Evolutionary conservation across 169 alveolate genomes (phyloP).

Genomic region (Babesia bigemina): DNA sequence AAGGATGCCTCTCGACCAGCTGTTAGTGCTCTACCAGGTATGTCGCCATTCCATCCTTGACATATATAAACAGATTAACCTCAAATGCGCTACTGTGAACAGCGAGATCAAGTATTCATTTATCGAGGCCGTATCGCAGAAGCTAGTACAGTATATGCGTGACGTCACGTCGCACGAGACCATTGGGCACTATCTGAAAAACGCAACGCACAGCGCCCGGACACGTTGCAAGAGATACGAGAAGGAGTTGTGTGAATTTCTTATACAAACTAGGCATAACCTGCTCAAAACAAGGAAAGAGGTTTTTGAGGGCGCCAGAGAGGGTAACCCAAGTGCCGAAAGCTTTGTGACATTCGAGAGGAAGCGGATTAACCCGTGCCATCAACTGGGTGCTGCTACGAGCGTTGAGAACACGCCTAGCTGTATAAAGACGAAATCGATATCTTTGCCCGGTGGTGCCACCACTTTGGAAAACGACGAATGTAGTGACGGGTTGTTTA

Average conservation of each 20-base stretch:
- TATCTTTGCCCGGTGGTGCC: neutral
- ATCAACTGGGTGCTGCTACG: neutral
- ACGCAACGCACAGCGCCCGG: neutral
- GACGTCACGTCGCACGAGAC: slow-evolving; percentile 32
- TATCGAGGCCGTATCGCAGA: slow-evolving; percentile 39
- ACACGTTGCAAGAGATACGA: slow-evolving; percentile 2
- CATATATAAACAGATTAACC: slow-evolving; percentile 4
- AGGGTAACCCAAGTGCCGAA: neutral
- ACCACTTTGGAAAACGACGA: neutral
- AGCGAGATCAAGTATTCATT: slow-evolving; percentile 23
- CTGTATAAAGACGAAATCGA: too few relatives aligned
- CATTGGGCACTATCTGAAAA: slow-evolving; percentile 7
- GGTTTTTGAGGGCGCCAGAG: neutral
- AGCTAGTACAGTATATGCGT: slow-evolving; percentile 2
- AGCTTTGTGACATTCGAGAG: slow-evolving; percentile 16
- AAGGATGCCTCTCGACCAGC: slow-evolving; percentile 42
- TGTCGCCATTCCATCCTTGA: neutral
- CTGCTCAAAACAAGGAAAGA: slow-evolving; percentile 12
- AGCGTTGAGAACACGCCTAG: neutral
- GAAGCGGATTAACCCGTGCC: neutral
- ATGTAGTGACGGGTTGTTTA: neutral
- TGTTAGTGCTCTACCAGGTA: slow-evolving; percentile 52
- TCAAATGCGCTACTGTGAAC: slow-evolving; percentile 13
- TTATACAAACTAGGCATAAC: slow-evolving; percentile 4
- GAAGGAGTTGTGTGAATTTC: neutral